Evolutionary conservation across 257 asterid species (phyloP).

Genomic region (Salvia splendens): DNA sequence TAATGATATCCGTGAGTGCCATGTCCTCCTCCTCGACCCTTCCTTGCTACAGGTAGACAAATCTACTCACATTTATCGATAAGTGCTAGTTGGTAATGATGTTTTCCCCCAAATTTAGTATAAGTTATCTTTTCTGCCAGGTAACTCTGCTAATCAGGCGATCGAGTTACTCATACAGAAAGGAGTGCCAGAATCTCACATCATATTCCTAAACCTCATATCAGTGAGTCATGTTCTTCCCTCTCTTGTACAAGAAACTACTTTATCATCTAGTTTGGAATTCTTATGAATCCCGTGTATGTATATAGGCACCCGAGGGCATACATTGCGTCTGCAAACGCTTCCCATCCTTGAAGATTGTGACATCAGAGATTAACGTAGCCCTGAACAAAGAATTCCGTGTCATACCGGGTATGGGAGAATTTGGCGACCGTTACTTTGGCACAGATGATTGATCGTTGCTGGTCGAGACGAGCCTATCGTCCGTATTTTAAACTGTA

Average conservation of each 20-base stretch:
- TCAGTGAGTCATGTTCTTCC: slow-evolving; percentile 61
- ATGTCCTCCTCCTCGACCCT: slow-evolving; percentile 95
- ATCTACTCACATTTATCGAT: slow-evolving; percentile 11
- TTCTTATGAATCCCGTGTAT: slow-evolving; percentile 11
- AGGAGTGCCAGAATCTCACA: slow-evolving; percentile 98
- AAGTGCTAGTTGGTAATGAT: neutral
- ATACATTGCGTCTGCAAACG: slow-evolving; percentile 86
- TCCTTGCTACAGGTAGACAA: slow-evolving; percentile 89
- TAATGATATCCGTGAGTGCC: slow-evolving; percentile 85
- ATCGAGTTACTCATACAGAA: slow-evolving; percentile 87
- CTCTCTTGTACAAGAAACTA: neutral
- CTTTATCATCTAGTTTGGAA: neutral
- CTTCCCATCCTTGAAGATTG: slow-evolving; percentile 83
- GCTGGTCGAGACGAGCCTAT: slow-evolving; percentile 13
- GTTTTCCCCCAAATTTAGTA: neutral
- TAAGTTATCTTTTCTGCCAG: slow-evolving; percentile 41
- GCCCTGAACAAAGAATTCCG: slow-evolving; percentile 64
- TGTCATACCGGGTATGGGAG: slow-evolving; percentile 95
- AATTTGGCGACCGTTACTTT: slow-evolving; percentile 96
- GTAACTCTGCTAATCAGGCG: slow-evolving; percentile 99
- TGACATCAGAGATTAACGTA: slow-evolving; percentile 89
- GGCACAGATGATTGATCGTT: slow-evolving; percentile 74
- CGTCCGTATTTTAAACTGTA: slow-evolving; percentile 38
- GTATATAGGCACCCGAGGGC: slow-evolving; percentile 88
- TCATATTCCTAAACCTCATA: slow-evolving; percentile 90